Evolutionary conservation across 495 filamentous ascomycete genomes (phyloP).

Genomic region (Achaetomiella virescens): DNA sequence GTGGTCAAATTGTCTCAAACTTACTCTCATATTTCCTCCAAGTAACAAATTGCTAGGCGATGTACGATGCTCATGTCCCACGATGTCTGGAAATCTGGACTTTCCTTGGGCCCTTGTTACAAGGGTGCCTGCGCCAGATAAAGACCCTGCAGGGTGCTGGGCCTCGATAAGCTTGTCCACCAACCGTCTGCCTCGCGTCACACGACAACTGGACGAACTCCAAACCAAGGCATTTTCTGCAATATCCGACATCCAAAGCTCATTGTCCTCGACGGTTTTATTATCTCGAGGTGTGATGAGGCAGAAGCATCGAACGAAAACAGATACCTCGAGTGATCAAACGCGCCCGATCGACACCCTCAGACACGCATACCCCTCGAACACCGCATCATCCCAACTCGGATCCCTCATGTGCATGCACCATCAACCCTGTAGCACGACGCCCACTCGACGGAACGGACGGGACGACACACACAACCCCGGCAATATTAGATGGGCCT

Average conservation of each 20-base stretch:
- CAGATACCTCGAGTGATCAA: neutral
- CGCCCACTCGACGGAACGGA: neutral
- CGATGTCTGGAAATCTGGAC: too few species aligned
- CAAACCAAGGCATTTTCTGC: neutral
- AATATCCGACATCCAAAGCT: neutral
- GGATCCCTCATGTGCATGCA: neutral
- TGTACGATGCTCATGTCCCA: too few species aligned
- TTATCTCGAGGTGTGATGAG: too few species aligned
- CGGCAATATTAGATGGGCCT: conserved; percentile 11
- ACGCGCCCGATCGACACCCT: neutral
- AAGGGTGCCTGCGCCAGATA: conserved; percentile 5
- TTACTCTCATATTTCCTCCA: too few species aligned
- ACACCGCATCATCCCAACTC: neutral
- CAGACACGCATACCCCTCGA: neutral
- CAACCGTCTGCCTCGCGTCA: conserved; percentile 10
- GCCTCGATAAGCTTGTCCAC: conserved; percentile 1
- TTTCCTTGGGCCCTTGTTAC: too few species aligned
- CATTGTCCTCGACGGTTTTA: neutral
- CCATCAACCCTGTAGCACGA: conserved; percentile 10
- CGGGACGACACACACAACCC: neutral
- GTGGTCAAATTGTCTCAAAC: too few species aligned
- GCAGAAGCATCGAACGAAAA: neutral
- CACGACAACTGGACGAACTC: conserved; percentile 1
- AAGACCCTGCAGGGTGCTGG: neutral
- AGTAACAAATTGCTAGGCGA: too few species aligned